phyloP scores from a whole-genome alignment of 345 rosid genomes.

The Rhodomyrtus tomentosa region DNA sequence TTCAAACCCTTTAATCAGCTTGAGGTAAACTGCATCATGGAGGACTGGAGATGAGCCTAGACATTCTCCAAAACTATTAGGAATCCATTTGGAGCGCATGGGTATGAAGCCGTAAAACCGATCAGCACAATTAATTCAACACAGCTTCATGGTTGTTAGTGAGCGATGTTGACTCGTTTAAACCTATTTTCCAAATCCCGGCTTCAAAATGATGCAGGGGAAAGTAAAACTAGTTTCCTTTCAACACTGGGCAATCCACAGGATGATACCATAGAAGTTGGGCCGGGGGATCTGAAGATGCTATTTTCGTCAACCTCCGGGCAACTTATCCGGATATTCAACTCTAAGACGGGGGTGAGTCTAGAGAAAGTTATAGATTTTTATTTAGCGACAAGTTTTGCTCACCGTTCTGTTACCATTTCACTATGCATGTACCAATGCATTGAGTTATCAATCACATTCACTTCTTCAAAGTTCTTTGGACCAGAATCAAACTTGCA shows the following conservation, averaged over 20 bases:
- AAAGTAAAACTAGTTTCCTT: slow-evolving; percentile 1
- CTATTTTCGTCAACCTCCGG: slow-evolving; percentile 54
- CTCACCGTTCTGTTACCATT: background rate
- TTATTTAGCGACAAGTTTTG: background rate
- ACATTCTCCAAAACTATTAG: background rate
- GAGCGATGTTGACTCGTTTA: background rate
- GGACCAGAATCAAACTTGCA: background rate
- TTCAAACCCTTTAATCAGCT: background rate
- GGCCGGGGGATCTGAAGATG: slow-evolving; percentile 71
- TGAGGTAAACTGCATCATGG: background rate
- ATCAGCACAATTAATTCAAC: background rate
- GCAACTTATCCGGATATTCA: slow-evolving; percentile 54
- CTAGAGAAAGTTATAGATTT: background rate
- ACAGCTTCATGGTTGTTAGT: background rate
- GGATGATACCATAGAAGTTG: slow-evolving; percentile 43
- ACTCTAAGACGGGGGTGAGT: slow-evolving; percentile 56
- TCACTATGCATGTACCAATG: background rate
- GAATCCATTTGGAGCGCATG: background rate
- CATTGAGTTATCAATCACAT: background rate
- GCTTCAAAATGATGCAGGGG: slow-evolving; percentile 21
- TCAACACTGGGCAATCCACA: slow-evolving; percentile 7
- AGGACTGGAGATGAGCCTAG: background rate
- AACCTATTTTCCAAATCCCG: background rate
- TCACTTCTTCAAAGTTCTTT: background rate
- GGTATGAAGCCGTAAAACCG: background rate